phyloP scores from a whole-genome alignment of 805 yeast genomes.

The Isabelozyma gotoi region DNA sequence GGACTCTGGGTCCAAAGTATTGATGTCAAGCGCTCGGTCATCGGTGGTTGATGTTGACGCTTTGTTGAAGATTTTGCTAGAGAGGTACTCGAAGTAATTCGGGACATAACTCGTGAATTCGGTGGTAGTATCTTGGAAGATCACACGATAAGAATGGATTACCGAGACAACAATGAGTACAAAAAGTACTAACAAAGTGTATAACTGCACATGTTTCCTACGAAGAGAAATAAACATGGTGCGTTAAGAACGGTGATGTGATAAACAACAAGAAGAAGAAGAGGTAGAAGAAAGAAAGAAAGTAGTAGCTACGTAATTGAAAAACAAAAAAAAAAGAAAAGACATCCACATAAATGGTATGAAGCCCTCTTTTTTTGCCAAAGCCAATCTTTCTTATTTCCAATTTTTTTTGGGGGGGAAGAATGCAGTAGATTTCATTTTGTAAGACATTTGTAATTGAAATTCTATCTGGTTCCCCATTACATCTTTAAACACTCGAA shows the following conservation, averaged over 20 bases:
- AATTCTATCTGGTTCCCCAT: too few relatives aligned
- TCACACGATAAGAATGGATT: neutral
- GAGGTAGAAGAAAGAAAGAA: neutral
- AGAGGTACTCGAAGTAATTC: neutral
- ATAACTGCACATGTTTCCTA: neutral
- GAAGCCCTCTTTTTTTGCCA: too few relatives aligned
- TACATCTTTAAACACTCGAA: too few relatives aligned
- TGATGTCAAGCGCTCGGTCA: neutral
- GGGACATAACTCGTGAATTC: neutral
- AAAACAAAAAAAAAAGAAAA: too few relatives aligned
- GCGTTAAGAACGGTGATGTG: neutral
- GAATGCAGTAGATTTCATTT: too few relatives aligned
- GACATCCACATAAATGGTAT: too few relatives aligned
- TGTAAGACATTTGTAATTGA: too few relatives aligned
- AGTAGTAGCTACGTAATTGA: too few relatives aligned
- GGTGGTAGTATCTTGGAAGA: neutral
- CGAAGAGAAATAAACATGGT: neutral
- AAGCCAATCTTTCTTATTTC: too few relatives aligned
- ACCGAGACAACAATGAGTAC: neutral
- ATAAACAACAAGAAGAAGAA: neutral
- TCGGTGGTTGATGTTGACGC: neutral
- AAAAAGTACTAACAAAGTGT: neutral
- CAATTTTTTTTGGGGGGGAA: too few relatives aligned
- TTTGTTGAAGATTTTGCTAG: neutral
- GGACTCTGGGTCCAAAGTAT: slow-evolving; percentile 11